A percentile compares a stretch with the other conserved stretches of the same genome.
Conservation (phyloP, 371 early-diverging fungal species). For the Fennellomyces sp. region DNA sequence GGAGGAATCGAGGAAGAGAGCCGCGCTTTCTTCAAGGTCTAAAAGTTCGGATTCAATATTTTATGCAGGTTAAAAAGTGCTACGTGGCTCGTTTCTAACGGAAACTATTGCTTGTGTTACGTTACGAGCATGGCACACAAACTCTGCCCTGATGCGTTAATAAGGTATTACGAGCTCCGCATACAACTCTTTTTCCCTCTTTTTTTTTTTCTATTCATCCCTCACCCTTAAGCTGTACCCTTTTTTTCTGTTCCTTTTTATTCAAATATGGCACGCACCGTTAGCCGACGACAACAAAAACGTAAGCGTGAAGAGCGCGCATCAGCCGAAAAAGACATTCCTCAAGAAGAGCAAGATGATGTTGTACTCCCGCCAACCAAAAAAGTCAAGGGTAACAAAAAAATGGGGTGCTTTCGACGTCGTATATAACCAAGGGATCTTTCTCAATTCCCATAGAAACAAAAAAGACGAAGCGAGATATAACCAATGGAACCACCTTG, state of each 20-base stretch:
- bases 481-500: no score
- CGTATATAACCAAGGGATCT: not conserved
- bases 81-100: slow-evolving; percentile 1
- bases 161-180: not conserved
- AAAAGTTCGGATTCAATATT: no score
- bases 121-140: not conserved
- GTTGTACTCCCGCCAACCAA: not conserved
- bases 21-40: no score
- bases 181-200: not conserved
- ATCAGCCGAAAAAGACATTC: not conserved
- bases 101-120: not conserved
- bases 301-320: not conserved
- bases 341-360: not conserved
- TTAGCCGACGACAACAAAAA: not conserved
- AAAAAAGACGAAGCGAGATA: no score
- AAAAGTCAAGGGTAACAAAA: not conserved
- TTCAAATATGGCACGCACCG: not conserved
- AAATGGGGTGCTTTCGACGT: no score
- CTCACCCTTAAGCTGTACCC: no score
- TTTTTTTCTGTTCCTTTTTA: not conserved
- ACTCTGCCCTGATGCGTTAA: not conserved
- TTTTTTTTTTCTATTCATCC: not conserved
- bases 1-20: not conserved
- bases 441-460: not conserved
- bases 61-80: not conserved